phyloP scores from a whole-genome alignment of 345 rosid species.

The Salix udensis region DNA sequence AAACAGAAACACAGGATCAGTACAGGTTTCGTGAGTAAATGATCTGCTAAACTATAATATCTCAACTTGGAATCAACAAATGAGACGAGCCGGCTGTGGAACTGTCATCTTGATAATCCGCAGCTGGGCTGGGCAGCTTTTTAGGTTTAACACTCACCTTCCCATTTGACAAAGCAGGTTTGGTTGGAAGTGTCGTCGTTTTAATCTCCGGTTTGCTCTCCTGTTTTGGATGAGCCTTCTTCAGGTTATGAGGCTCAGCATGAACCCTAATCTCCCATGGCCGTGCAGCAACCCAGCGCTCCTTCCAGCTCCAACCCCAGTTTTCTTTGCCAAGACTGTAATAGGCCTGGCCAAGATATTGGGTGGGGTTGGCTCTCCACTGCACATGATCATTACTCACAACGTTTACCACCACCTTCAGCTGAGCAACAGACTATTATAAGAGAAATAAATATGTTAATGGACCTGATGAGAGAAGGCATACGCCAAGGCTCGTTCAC shows the following conservation, averaged over 20 bases:
- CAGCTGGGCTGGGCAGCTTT: conserved; percentile 4
- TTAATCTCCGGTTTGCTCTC: conserved; percentile 35
- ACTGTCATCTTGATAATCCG: conserved; percentile 8
- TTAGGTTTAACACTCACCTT: conserved; percentile 29
- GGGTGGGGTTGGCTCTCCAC: conserved; percentile 87
- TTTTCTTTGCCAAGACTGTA: conserved; percentile 58
- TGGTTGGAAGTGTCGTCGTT: conserved; percentile 11
- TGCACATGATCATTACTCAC: conserved; percentile 18
- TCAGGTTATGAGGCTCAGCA: conserved; percentile 25
- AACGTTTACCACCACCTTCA: background rate
- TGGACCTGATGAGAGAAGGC: conserved; percentile 90
- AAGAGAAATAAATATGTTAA: background rate
- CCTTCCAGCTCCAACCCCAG: conserved; percentile 95
- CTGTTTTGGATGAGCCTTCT: conserved; percentile 28
- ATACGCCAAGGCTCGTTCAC: conserved; percentile 85
- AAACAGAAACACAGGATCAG: background rate
- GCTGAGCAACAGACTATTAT: background rate
- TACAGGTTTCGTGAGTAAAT: background rate
- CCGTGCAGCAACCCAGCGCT: conserved; percentile 75
- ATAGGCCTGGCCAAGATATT: conserved; percentile 74
- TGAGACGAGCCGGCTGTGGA: background rate
- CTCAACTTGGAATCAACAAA: background rate
- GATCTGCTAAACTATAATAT: background rate
- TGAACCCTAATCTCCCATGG: conserved; percentile 78
- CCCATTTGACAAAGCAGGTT: conserved; percentile 30